Evolutionary conservation across 371 early-diverging fungal species (phyloP).

Genomic region (Mycotypha africana): DNA sequence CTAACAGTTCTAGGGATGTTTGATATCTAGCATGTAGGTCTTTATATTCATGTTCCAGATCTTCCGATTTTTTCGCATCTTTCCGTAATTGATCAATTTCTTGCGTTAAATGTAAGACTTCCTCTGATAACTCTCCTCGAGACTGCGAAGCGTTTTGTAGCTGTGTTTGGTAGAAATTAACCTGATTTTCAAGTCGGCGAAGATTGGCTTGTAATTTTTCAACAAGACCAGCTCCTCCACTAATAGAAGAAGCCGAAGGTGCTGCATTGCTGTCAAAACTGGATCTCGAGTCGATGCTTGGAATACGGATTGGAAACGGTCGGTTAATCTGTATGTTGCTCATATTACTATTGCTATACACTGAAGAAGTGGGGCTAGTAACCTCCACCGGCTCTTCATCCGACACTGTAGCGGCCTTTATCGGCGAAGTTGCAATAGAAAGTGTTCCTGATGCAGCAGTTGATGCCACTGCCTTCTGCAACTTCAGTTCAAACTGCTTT

Average conservation of each 20-base stretch:
- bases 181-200: slow-evolving; percentile 65
- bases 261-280: slow-evolving; percentile 32
- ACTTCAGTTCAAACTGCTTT: slow-evolving; percentile 26
- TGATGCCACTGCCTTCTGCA: slow-evolving; percentile 16
- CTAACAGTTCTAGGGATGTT: slow-evolving; percentile 79
- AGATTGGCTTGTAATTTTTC: slow-evolving; percentile 56
- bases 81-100: slow-evolving; percentile 52
- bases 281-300: slow-evolving; percentile 29
- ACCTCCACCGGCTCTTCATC: too few species aligned
- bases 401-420: too few species aligned
- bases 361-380: too few species aligned
- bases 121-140: slow-evolving; percentile 73
- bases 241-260: slow-evolving; percentile 11
- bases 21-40: slow-evolving; percentile 57
- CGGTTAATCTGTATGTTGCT: too few species aligned
- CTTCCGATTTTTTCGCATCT: slow-evolving; percentile 19
- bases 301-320: too few species aligned
- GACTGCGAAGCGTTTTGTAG: slow-evolving; percentile 57
- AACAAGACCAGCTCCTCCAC: slow-evolving; percentile 31
- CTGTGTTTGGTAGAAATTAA: slow-evolving; percentile 64
- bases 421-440: too few species aligned
- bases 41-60: slow-evolving; percentile 26
- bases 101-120: slow-evolving; percentile 57
- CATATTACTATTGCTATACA: too few species aligned
- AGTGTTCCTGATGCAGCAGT: background rate